A percentile compares a stretch with the other conserved stretches of the same genome.
These are phyloP conservation scores for Phaeodactylum tricornutum DNA, from an alignment of 108 stramenopile species.

Conservation along the genomic window DNA sequence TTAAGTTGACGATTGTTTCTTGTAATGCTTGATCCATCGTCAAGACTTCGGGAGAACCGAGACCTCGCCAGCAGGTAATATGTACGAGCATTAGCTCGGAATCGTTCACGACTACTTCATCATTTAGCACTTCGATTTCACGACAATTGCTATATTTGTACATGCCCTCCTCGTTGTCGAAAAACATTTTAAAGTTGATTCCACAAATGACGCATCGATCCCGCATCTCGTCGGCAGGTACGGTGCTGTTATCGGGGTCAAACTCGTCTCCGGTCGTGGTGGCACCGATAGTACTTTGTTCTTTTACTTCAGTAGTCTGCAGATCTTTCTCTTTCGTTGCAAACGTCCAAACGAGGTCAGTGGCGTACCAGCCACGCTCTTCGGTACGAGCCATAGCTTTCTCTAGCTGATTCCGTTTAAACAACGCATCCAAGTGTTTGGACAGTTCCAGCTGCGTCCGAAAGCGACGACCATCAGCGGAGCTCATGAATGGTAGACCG, in stretches of 20 bases:
- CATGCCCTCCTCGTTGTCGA: slow-evolving; percentile 83
- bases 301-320: slow-evolving; percentile 6
- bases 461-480: slow-evolving; percentile 71
- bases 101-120: slow-evolving; percentile 53
- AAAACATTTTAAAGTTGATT: slow-evolving; percentile 79
- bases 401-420: slow-evolving; percentile 64
- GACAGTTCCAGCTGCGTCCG: slow-evolving; percentile 63
- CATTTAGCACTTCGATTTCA: slow-evolving; percentile 62
- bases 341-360: slow-evolving; percentile 34
- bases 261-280: slow-evolving; percentile 5
- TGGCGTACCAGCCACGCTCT: slow-evolving; percentile 75
- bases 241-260: slow-evolving; percentile 23
- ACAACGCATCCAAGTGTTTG: slow-evolving; percentile 64
- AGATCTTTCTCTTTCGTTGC: slow-evolving; percentile 1
- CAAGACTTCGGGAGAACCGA: slow-evolving; percentile 58
- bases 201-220: slow-evolving; percentile 76
- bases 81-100: slow-evolving; percentile 56
- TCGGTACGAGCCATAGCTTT: slow-evolving; percentile 68
- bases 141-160: slow-evolving; percentile 77
- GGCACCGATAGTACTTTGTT: slow-evolving; percentile 1
- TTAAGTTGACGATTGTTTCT: no score
- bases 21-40: slow-evolving; percentile 59
- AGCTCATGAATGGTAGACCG: slow-evolving; percentile 73
- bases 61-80: slow-evolving; percentile 65
- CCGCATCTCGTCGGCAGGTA: slow-evolving; percentile 66